Base-by-base conservation (phyloP, 352 stramenopile species). In the Pythium folliculosum region DNA sequence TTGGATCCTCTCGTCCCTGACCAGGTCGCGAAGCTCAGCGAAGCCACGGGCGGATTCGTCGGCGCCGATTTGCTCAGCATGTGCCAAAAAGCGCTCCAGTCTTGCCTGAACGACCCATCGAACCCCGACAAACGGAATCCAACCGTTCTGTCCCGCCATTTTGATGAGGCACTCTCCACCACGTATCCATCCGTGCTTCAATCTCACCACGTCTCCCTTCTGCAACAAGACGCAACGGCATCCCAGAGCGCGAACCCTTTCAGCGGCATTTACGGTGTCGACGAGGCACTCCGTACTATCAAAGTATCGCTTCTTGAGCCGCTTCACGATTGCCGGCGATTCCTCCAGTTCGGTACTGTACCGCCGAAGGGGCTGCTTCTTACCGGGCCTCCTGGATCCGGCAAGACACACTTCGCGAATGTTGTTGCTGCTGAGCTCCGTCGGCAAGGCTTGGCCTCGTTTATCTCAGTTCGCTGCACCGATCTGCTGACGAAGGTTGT, bases 351-450 rank as follows among this genome's bases (percentile, higher is more conserved):
- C 67, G 97, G 97, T 22, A 99, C 99, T 43, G 84, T 95, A 63
- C 93, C 97, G 30, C 97, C 96, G 5, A 92, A 97, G 69, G 98
- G 98, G 47, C 96, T 99, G n/a, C 78, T 99, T 12, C 95, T 99
- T 44, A 99, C 99, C 21, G 98, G 98, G 19, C 96, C 97, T 16
- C 97, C 98, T 14, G 98, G 97, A 47, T 99, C 97, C 55, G 96
- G 96, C n/a, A 99, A 99, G 76, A 99, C 96, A 6, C 77, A 99
- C 45, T 84, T 99, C 51, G 82, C 88, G 5, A 75, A 84, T 45
- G 82, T 79, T 2, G 65, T 96, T 19, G 84, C 82, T 2, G 63
- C 78, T 30, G 77, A 92, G 74, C 73, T 93, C 30, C 78, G 73
- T 35, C 75, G 81, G 5, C 74, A 77, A 50, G 78, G 83, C 12